Conservation (phyloP, 2,329 filamentous ascomycete species). For the Xylariaceae sp. region DNA sequence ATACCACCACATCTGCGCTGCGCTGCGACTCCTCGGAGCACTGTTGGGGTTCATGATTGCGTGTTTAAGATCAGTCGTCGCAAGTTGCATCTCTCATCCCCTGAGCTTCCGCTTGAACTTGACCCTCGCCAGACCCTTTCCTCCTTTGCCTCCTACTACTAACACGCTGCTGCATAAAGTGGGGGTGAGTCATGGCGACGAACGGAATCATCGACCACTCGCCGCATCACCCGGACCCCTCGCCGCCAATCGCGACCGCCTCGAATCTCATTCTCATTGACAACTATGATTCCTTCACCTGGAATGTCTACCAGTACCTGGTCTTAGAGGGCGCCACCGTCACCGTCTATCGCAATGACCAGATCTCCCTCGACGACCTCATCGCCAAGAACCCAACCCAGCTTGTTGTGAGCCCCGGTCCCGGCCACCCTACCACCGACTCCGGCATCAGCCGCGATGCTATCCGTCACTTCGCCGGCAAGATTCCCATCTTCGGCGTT, state of each 20-base stretch:
- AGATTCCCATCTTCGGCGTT: constrained; percentile 93
- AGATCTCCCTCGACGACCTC: constrained; percentile 81
- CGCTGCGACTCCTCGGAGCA: too few species aligned
- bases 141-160: too few species aligned
- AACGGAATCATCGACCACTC: constrained; percentile 71
- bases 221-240: constrained; percentile 76
- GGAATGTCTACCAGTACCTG: constrained; percentile 98
- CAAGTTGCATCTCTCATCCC: too few species aligned
- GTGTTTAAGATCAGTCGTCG: too few species aligned
- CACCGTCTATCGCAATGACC: constrained; percentile 87
- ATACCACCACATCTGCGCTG: too few species aligned
- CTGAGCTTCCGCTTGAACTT: too few species aligned
- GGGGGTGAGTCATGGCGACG: constrained; percentile 42
- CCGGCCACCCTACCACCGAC: constrained; percentile 87
- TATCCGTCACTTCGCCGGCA: constrained; percentile 87
- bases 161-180: too few species aligned
- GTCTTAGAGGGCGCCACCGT: constrained; percentile 92
- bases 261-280: constrained; percentile 94
- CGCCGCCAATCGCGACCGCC: constrained; percentile 70
- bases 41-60: neutral
- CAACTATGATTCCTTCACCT: constrained; percentile 99
- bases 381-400: constrained; percentile 85
- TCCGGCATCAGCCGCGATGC: constrained; percentile 91
- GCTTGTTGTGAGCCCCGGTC: constrained; percentile 90
- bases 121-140: too few species aligned